Evolutionary conservation across 2,329 filamentous ascomycete genomes (phyloP).

Genomic region (Sclerotinia subarctica): DNA sequence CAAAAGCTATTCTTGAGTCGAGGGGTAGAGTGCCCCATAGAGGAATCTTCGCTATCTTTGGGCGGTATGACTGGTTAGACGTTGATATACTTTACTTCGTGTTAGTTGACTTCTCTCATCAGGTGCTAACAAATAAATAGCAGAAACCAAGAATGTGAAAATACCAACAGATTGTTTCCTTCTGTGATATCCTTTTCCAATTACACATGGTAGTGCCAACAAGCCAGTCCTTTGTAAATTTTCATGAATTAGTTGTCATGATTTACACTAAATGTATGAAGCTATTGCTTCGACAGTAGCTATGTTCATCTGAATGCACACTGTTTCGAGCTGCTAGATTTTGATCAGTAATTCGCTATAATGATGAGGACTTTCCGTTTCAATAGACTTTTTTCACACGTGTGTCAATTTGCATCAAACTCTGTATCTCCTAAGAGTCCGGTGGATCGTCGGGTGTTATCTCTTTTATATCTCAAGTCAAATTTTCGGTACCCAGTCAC

Average conservation of each 20-base stretch:
- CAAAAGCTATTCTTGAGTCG: not conserved
- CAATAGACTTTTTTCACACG: not conserved
- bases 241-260: not conserved
- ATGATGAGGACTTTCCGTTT: not conserved
- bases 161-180: not conserved
- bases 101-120: not conserved
- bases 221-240: not conserved
- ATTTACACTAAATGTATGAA: not conserved
- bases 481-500: not conserved
- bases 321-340: not conserved
- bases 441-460: not conserved
- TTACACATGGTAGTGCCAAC: not conserved
- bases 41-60: not conserved
- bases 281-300: not conserved
- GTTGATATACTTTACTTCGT: not conserved
- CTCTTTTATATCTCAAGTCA: not conserved
- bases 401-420: not conserved
- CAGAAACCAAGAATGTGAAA: not conserved
- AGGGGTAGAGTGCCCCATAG: not conserved
- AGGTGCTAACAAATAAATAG: not conserved
- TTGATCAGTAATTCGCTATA: not conserved
- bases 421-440: not conserved
- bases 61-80: not conserved
- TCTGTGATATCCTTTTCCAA: not conserved
- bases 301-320: not conserved